A percentile compares a stretch with the other conserved stretches of the same genome.
These are phyloP conservation scores for Leccinum pellstonianum DNA, from an alignment of 768 basidiomycete genomes.

Conservation along the genomic window DNA sequence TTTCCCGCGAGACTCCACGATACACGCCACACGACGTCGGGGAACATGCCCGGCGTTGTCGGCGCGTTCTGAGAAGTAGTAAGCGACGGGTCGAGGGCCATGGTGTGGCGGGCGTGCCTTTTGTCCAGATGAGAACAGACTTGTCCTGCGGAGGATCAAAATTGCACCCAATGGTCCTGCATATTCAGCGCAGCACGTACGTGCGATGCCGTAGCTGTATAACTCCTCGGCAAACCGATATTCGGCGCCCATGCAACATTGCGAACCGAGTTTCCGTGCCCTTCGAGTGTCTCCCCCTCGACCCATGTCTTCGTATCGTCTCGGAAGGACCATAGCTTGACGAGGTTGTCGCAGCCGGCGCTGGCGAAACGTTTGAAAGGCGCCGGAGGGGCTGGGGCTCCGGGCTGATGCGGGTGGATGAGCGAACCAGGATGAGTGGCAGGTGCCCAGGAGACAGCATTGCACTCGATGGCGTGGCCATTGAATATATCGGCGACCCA, in stretches of 20 bases:
- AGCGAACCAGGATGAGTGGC: constrained; percentile 84
- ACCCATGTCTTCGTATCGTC: constrained; percentile 87
- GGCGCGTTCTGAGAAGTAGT: too few relatives aligned
- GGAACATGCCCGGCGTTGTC: too few relatives aligned
- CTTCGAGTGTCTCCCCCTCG: constrained; percentile 87
- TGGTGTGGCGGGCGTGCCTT: too few relatives aligned
- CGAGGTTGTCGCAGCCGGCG: constrained; percentile 94
- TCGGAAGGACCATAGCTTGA: constrained; percentile 90
- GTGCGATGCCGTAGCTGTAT: too few relatives aligned
- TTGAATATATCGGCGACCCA: constrained; percentile 95
- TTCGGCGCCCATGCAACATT: constrained; percentile 99
- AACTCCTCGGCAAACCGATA: too few relatives aligned
- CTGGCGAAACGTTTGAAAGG: constrained; percentile 90
- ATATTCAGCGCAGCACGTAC: too few relatives aligned
- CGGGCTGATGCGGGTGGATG: constrained; percentile 62
- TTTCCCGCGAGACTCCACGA: too few relatives aligned
- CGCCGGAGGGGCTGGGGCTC: constrained; percentile 36
- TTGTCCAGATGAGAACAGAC: too few relatives aligned
- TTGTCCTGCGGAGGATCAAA: too few relatives aligned
- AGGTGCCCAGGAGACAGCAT: constrained; percentile 97
- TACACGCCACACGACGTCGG: too few relatives aligned
- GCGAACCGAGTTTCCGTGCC: constrained; percentile 96
- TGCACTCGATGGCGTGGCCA: constrained; percentile 94
- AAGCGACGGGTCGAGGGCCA: too few relatives aligned
- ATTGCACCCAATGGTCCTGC: too few relatives aligned